Evolutionary conservation across 2,329 filamentous ascomycete species (phyloP).

Genomic region (Colletotrichum tofieldiae): DNA sequence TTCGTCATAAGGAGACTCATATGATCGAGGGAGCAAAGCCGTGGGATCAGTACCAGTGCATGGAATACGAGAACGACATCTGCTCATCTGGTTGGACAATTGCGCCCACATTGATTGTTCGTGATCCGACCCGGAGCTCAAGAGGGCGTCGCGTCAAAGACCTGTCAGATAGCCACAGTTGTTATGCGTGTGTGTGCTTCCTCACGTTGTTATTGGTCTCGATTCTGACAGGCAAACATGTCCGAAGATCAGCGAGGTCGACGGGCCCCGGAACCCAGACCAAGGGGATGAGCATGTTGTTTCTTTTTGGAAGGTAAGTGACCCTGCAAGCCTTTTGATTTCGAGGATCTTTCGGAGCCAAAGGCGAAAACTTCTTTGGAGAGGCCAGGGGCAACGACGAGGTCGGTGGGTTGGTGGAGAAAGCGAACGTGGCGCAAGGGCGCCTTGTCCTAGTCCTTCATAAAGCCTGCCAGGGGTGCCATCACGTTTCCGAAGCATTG

Average conservation of each 20-base stretch:
- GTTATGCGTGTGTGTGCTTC: slow-evolving; percentile 19
- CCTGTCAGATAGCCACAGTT: slow-evolving; percentile 5
- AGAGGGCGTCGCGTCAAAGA: slow-evolving; percentile 2
- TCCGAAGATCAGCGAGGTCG: slow-evolving; percentile 8
- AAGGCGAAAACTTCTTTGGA: slow-evolving; percentile 21
- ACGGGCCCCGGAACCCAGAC: slow-evolving; percentile 12
- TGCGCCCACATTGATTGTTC: neutral
- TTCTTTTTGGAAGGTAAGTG: slow-evolving; percentile 37
- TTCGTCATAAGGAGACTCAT: neutral
- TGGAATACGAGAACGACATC: neutral
- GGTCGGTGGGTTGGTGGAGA: slow-evolving; percentile 28
- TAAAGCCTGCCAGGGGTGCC: slow-evolving; percentile 4
- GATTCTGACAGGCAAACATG: slow-evolving; percentile 6
- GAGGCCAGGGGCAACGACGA: slow-evolving; percentile 9
- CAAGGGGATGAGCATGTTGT: slow-evolving; percentile 19
- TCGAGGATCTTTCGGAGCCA: slow-evolving; percentile 4
- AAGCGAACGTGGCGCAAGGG: slow-evolving; percentile 25
- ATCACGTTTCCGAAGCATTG: slow-evolving; percentile 25
- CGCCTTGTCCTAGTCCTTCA: slow-evolving; percentile 21
- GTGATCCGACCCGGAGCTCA: neutral
- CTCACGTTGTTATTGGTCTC: neutral
- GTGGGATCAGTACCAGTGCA: slow-evolving; percentile 2
- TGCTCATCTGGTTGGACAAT: neutral
- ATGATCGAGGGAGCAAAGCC: slow-evolving; percentile 12
- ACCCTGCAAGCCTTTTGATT: neutral